These are phyloP conservation scores for Amanita fuliginea DNA, from an alignment of 768 basidiomycete genomes.

Conservation along the genomic window DNA sequence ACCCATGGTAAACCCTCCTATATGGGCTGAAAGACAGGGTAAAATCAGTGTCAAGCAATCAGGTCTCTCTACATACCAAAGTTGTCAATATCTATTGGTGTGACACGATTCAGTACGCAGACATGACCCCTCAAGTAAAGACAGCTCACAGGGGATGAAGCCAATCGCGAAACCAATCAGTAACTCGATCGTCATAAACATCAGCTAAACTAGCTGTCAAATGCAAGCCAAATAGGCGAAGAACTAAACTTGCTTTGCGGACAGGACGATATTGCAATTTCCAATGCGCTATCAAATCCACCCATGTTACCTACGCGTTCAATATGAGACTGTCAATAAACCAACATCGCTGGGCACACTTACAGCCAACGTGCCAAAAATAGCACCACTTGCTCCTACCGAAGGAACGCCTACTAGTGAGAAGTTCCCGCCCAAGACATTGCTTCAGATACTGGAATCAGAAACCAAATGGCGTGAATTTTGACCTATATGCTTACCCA, in stretches of 20 bases:
- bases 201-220: constrained; percentile 36
- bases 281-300: constrained; percentile 92
- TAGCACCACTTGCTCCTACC: constrained; percentile 87
- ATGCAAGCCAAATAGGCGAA: neutral
- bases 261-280: constrained; percentile 74
- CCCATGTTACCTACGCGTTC: constrained; percentile 55
- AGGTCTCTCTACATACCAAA: constrained; percentile 42
- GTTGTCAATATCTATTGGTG: constrained; percentile 67
- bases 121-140: neutral
- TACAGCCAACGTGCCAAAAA: constrained; percentile 80
- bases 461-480: neutral
- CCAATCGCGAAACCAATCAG: constrained; percentile 78
- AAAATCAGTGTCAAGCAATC: neutral
- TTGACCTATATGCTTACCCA: constrained; percentile 36
- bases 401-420: constrained; percentile 80
- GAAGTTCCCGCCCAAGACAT: constrained; percentile 90
- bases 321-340: neutral
- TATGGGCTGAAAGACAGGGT: constrained; percentile 46
- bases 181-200: constrained; percentile 82
- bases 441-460: constrained; percentile 27
- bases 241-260: constrained; percentile 44
- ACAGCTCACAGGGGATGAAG: constrained; percentile 61
- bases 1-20: constrained; percentile 81
- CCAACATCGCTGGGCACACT: constrained; percentile 10
- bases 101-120: neutral